phyloP scores from a whole-genome alignment of 2,329 filamentous ascomycete genomes.

The Sordariomycetes sp. region DNA sequence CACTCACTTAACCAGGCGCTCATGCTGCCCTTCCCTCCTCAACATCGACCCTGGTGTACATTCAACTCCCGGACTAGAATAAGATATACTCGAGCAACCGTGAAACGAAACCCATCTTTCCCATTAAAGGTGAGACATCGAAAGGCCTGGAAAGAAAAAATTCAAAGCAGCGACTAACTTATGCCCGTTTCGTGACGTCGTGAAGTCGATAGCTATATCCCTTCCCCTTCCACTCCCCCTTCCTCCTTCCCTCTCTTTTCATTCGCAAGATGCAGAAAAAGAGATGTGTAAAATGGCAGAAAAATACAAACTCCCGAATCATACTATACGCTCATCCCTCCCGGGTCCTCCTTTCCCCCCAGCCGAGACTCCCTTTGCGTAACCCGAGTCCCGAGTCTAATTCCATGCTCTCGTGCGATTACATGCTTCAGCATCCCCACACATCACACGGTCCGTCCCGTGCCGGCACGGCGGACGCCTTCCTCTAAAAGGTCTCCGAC shows the following conservation, averaged over 20 bases:
- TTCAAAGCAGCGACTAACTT: not conserved
- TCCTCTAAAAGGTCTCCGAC: constrained; percentile 39
- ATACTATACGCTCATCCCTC: not conserved
- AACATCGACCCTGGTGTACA: too few relatives aligned
- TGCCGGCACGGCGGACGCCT: not conserved
- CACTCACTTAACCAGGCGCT: too few relatives aligned
- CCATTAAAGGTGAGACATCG: not conserved
- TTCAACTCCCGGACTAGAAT: too few relatives aligned
- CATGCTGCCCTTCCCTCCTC: too few relatives aligned
- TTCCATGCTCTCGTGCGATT: not conserved
- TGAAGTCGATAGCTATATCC: not conserved
- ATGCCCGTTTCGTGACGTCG: not conserved
- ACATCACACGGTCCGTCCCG: not conserved
- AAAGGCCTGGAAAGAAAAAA: not conserved
- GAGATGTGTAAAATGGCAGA: not conserved
- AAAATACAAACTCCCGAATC: not conserved
- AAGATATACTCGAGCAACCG: too few relatives aligned
- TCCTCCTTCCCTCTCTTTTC: not conserved
- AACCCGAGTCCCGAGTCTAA: not conserved
- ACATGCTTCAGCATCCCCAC: not conserved
- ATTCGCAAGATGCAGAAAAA: not conserved
- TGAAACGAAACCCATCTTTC: not conserved
- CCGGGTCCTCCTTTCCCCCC: not conserved
- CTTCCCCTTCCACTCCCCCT: not conserved
- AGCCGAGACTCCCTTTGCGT: not conserved